phyloP scores from a whole-genome alignment of 1,284 basidiomycete species.

The Ustilago shanxiensis region DNA sequence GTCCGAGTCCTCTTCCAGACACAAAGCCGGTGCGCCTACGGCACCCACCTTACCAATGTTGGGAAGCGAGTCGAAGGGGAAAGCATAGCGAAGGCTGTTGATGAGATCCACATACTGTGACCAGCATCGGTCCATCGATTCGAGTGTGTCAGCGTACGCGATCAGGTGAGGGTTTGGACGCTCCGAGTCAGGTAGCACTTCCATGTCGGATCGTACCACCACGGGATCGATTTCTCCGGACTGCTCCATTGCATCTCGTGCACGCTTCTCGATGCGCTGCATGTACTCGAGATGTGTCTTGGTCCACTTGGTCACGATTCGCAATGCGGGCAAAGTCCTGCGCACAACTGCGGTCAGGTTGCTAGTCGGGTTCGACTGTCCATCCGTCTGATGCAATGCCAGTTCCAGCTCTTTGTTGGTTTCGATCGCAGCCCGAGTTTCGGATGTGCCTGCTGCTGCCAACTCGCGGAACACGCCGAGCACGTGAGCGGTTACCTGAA shows the following conservation, averaged over 20 bases:
- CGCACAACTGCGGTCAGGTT: constrained; percentile 87
- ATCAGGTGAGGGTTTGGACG: constrained; percentile 40
- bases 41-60: constrained; percentile 68
- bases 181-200: constrained; percentile 34
- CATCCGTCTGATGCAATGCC: constrained; percentile 5
- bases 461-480: constrained; percentile 79
- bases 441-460: constrained; percentile 77
- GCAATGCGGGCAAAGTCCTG: constrained; percentile 85
- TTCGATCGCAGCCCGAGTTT: constrained; percentile 73
- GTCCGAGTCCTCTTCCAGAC: constrained; percentile 92
- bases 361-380: constrained; percentile 73
- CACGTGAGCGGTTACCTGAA: constrained; percentile 80
- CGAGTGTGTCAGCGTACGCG: constrained; percentile 63
- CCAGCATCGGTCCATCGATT: constrained; percentile 77
- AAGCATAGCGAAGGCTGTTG: constrained; percentile 77
- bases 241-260: constrained; percentile 39
- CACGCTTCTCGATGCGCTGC: constrained; percentile 53
- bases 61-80: constrained; percentile 80
- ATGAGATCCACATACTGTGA: constrained; percentile 78
- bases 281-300: constrained; percentile 83
- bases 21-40: constrained; percentile 69
- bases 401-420: constrained; percentile 71
- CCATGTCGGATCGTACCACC: constrained; percentile 36
- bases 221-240: constrained; percentile 25
- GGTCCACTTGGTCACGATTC: constrained; percentile 91